Base-by-base conservation (phyloP, 306 rosid genomes). In the Casuarina glauca region DNA sequence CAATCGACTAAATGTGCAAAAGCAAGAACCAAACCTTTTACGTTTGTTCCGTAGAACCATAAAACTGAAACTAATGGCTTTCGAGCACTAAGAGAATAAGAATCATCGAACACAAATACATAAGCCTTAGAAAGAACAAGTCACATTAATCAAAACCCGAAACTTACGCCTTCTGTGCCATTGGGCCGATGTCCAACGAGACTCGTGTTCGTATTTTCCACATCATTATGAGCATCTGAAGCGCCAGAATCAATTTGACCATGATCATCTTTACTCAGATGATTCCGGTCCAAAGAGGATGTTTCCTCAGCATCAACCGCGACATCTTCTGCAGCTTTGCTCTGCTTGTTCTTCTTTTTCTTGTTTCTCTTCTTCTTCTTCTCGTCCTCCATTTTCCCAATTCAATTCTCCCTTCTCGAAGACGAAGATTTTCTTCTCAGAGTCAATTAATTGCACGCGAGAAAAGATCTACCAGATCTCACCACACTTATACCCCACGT, bases 341-440 rank as follows among this genome's bases (percentile, higher is more conserved):
- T 79, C 67, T 84, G 91, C 81, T 92, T 92, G 67, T 81, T 84
- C 77, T 82, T 90, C 76, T 91, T 91, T 72, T 85, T 87, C 87
- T 73, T 87, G 69, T 80, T 88, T 72, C 74, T 91, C 75, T 63
- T 90, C 81, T 69, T 89, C 74, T 76, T 89, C 88, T 84, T 88
- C 19, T 81, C 91, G 41, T 85, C 93, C 82, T 88, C 91, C 97
- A 91, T 88, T 79, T 49, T 17, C 71, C 70, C 82, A 80, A 77
- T 61, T 72, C 48, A 80, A 46, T 46, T 72, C 75, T 80, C 77
- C 67, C 15, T 26, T 58, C 41, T 1, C 1, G 19, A 39, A 2
- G 12, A 15, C 10, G 41, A 64, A 64, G 26, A 35, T 16, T 43
- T 26, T 68, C 66, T 74, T 36, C 77, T 76, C 83, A 72, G 6